These are phyloP conservation scores for Penicillium sp. DNA, from an alignment of 2,329 filamentous ascomycete species.

Conservation along the genomic window DNA sequence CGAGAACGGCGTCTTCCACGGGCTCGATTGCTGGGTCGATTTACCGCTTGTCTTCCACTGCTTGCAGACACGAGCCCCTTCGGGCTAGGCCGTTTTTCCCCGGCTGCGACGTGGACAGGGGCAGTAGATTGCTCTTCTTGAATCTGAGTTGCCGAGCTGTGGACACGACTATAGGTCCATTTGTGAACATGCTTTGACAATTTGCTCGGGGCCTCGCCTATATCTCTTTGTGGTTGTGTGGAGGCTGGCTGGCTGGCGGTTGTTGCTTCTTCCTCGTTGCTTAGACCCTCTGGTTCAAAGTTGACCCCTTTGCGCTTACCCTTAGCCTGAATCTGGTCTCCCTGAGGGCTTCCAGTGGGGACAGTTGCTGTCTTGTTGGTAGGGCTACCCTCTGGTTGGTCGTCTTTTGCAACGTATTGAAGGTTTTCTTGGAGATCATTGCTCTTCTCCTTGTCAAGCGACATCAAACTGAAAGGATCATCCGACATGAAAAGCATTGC, in stretches of 20 bases:
- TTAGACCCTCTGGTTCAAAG: slow-evolving; percentile 14
- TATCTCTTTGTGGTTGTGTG: not conserved
- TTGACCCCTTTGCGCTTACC: slow-evolving; percentile 27
- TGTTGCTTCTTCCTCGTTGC: not conserved
- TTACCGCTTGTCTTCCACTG: slow-evolving; percentile 15
- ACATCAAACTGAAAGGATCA: slow-evolving; percentile 3
- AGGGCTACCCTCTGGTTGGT: too few species aligned
- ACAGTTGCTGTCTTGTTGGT: too few species aligned
- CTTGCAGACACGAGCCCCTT: slow-evolving; percentile 30
- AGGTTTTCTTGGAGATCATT: not conserved
- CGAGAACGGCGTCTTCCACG: slow-evolving; percentile 26
- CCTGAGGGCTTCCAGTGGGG: too few species aligned
- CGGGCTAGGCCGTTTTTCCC: slow-evolving; percentile 30
- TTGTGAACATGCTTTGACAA: slow-evolving; percentile 18
- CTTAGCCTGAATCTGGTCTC: too few species aligned
- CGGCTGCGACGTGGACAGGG: not conserved
- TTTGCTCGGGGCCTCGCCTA: slow-evolving; percentile 4
- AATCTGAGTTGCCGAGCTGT: slow-evolving; percentile 12
- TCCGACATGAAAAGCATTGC: slow-evolving; percentile 29
- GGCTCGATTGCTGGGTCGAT: slow-evolving; percentile 11
- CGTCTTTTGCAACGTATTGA: too few species aligned
- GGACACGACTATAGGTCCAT: slow-evolving; percentile 25
- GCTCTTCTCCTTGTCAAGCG: not conserved
- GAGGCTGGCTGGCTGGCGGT: not conserved
- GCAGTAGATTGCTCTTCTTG: slow-evolving; percentile 8